Evolutionary conservation across 2,329 filamentous ascomycete species (phyloP), one percentile per base, ranked within the genome.

Genomic region (Cordyceps farinosa): DNA sequence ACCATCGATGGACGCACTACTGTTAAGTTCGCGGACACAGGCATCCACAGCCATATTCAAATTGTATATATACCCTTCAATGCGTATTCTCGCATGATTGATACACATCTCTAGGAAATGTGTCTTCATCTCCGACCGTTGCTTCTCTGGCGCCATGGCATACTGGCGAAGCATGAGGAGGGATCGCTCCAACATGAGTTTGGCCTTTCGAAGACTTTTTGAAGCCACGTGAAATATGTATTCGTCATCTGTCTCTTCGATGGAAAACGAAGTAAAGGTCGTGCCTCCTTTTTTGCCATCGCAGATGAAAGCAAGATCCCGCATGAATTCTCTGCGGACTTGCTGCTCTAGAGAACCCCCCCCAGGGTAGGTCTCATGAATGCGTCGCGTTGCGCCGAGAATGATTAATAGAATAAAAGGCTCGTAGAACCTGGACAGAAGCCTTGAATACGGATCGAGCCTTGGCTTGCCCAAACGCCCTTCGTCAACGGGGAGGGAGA

Each of bases 401-500:
- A 22, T 45, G 30, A n/a, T 15, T 7, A 57, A 22, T 3, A 57
- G 40, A 22, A 57, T 15, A 15, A n/a, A 57, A 13, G 54, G 54
- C 54, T 57, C 54, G 17, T 57, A 57, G 29, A 57, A 57, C 10
- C 54, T 27, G 30, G 54, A 45, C n/a, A 57, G 15, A 40, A 57
- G 29, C 4, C 40, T 27, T 3, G 38, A 15, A 47, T 57, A 57
- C 10, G 54, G 54, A 17, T 57, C 36, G 8, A 45, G 29, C 11
- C 54, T 11, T 15, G 54, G 54, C 17, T 47, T 57, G 40, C 54
- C 42, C 11, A 17, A 7, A 22, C 27, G 42, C 40, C 42, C 30
- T 38, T 32, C 3, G 9, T 45, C 42, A 15, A 42, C 11, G 10
- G 54, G 54, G 15, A 57, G 54, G 29, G 54, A 34, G 40, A 57